These are phyloP conservation scores for Emiliania huxleyi DNA, from an alignment of 78 protist species.

Conservation along the genomic window DNA sequence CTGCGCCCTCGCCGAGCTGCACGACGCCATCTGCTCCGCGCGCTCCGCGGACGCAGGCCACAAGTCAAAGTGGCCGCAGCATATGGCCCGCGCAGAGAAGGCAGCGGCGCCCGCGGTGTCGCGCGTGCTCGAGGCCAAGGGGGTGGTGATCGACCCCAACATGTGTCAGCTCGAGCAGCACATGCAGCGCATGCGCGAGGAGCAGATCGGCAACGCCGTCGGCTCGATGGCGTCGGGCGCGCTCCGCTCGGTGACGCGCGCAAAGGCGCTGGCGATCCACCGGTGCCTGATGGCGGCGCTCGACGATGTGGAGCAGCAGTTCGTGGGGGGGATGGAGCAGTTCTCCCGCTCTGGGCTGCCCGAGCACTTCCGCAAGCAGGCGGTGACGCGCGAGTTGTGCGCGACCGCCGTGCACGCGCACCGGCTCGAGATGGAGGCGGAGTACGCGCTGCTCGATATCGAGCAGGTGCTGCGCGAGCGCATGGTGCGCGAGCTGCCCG, in stretches of 20 bases:
- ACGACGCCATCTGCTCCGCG: neutral
- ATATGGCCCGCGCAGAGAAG: neutral
- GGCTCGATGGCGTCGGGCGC: neutral
- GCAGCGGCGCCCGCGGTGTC: neutral
- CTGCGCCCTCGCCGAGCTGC: neutral
- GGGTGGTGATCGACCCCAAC: conserved; percentile 12
- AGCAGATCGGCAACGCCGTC: neutral
- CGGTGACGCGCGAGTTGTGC: neutral
- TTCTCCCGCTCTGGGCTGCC: neutral
- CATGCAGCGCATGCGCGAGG: neutral
- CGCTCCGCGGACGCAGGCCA: neutral
- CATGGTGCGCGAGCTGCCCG: neutral
- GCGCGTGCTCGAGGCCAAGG: neutral
- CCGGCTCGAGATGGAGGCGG: neutral
- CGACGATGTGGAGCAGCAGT: conserved; percentile 25
- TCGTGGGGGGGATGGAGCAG: neutral
- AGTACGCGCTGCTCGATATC: neutral
- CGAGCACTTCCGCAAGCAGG: no score
- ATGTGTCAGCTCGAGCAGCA: neutral
- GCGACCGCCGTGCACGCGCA: neutral
- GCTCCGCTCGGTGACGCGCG: neutral
- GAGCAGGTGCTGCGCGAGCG: neutral
- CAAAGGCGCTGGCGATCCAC: neutral
- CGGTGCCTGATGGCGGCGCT: neutral
- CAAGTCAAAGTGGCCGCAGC: neutral